Evolutionary conservation across 202 grass and related monocot species (phyloP).

Genomic region (Cymbopogon flexuosus): DNA sequence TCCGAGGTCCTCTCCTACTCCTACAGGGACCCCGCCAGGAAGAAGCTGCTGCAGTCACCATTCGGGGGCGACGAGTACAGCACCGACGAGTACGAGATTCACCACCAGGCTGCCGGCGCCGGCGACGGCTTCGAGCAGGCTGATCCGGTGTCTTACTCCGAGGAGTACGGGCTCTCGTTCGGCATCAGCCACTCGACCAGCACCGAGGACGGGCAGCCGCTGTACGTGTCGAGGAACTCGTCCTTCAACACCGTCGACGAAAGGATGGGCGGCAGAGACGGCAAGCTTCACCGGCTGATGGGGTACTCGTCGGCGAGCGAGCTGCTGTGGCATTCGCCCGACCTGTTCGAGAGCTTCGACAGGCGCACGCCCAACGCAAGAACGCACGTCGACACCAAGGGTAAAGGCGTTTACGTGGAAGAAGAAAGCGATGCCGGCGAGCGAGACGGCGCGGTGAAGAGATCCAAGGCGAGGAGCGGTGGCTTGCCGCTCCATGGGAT

Average conservation of each 20-base stretch:
- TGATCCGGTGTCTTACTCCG: slow-evolving; percentile 62
- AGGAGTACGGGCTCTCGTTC: slow-evolving; percentile 58
- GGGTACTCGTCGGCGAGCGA: slow-evolving; percentile 84
- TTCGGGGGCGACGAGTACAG: slow-evolving; percentile 32
- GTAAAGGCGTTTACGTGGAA: slow-evolving; percentile 42
- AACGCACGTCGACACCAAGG: slow-evolving; percentile 33
- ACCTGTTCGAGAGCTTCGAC: slow-evolving; percentile 48
- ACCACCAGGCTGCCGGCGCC: neutral
- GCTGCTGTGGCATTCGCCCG: slow-evolving; percentile 38
- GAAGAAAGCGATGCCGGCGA: neutral
- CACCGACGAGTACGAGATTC: slow-evolving; percentile 31
- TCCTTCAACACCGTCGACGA: slow-evolving; percentile 48
- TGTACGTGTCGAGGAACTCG: slow-evolving; percentile 72
- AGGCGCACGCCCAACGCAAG: neutral
- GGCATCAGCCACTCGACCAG: slow-evolving; percentile 46
- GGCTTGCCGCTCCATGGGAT: slow-evolving; percentile 41
- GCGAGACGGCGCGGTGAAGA: slow-evolving; percentile 9
- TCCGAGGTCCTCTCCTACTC: slow-evolving; percentile 57
- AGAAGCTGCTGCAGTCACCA: slow-evolving; percentile 28
- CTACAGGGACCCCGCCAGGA: slow-evolving; percentile 43
- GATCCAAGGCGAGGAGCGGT: slow-evolving; percentile 19
- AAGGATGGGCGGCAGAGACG: neutral
- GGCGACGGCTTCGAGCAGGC: neutral
- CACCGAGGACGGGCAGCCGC: slow-evolving; percentile 42
- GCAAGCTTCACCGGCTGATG: slow-evolving; percentile 77